phyloP scores from a whole-genome alignment of 2,329 filamentous ascomycete species.

The Alternaria gaisen region DNA sequence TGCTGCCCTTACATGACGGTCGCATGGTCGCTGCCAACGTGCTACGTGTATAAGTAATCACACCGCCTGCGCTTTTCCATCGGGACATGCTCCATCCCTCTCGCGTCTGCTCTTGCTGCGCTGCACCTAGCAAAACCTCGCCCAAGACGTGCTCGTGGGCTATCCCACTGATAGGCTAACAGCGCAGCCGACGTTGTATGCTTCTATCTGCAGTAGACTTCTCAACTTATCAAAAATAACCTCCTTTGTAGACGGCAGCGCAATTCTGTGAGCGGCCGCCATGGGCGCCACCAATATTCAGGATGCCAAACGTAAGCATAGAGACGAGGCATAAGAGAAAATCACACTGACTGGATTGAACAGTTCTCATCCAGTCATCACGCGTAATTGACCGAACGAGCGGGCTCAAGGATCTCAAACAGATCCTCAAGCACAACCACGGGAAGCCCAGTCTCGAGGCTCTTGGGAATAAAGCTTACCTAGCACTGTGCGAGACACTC shows the following conservation, averaged over 20 bases:
- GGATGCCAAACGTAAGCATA: constrained; percentile 45
- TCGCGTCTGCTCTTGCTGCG: not conserved
- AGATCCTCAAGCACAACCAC: constrained; percentile 64
- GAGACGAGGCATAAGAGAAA: not conserved
- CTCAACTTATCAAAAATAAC: not conserved
- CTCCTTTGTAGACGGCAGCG: constrained; percentile 13
- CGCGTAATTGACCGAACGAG: constrained; percentile 56
- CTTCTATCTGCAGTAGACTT: not conserved
- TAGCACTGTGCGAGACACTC: constrained; percentile 80
- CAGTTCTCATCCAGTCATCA: constrained; percentile 43
- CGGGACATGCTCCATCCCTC: constrained; percentile 17
- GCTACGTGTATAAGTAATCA: not conserved
- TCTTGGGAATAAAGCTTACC: constrained; percentile 80
- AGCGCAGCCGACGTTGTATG: not conserved
- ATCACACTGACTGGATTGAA: constrained; percentile 16
- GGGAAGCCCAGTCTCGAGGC: constrained; percentile 52
- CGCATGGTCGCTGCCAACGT: constrained; percentile 8
- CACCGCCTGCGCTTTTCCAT: not conserved
- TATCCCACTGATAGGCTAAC: not conserved
- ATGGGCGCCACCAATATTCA: constrained; percentile 48
- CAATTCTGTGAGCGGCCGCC: constrained; percentile 16
- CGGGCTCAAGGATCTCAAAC: constrained; percentile 64
- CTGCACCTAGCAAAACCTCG: not conserved
- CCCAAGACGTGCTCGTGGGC: not conserved
- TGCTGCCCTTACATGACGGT: not conserved